Evolutionary conservation across 129 eudicot genomes (phyloP).

Genomic region (Flaveria linearis): DNA sequence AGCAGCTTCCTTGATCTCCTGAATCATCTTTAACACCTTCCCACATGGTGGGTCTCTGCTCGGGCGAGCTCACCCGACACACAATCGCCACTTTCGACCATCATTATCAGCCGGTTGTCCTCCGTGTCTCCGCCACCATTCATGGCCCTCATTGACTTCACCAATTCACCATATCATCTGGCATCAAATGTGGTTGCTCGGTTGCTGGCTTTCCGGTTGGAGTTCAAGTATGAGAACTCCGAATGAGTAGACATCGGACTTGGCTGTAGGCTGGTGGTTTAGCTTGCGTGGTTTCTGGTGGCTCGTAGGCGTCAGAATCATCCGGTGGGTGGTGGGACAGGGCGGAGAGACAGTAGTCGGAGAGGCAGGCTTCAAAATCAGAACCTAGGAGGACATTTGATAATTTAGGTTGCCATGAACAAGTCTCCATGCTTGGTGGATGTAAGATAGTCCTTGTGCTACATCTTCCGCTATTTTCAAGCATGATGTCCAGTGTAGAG

Average conservation of each 20-base stretch:
- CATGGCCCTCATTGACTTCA: conserved; percentile 50
- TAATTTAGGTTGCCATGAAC: conserved; percentile 85
- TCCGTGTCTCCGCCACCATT: conserved; percentile 50
- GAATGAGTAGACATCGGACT: conserved; percentile 82
- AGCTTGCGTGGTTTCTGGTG: conserved; percentile 74
- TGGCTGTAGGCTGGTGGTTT: conserved; percentile 54
- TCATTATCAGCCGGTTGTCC: conserved; percentile 63
- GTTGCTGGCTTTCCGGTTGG: conserved; percentile 62
- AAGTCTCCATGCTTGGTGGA: conserved; percentile 97
- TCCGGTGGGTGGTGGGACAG: conserved; percentile 31
- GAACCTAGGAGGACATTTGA: conserved; percentile 86
- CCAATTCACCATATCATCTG: conserved; percentile 63
- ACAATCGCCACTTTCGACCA: conserved; percentile 80
- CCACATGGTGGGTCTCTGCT: conserved; percentile 97
- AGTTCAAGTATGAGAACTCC: conserved; percentile 81
- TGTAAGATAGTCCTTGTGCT: conserved; percentile 88
- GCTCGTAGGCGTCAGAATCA: conserved; percentile 51
- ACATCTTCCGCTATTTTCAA: conserved; percentile 84
- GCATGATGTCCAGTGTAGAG: conserved; percentile 95
- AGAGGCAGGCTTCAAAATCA: conserved; percentile 87
- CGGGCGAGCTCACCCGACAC: conserved; percentile 71
- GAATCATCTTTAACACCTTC: conserved; percentile 90
- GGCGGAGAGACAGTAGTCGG: conserved; percentile 78
- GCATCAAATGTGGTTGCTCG: conserved; percentile 63
- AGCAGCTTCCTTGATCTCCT: conserved; percentile 79